These are phyloP conservation scores for Chrysoporthe puriensis DNA, from an alignment of 2,329 filamentous ascomycete species.

Conservation along the genomic window DNA sequence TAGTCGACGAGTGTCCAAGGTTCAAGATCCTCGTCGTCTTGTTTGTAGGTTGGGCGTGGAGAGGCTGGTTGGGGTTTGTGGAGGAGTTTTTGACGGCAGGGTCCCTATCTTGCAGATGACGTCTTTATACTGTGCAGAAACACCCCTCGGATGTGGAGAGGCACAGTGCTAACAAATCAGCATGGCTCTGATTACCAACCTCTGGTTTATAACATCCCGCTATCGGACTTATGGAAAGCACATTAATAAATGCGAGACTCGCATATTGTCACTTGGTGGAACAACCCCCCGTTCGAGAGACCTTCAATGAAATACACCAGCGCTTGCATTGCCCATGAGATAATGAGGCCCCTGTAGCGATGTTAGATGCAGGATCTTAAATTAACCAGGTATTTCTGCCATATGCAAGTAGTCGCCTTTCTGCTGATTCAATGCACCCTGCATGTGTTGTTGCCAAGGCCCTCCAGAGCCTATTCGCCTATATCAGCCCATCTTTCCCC, in stretches of 20 bases:
- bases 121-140: neutral
- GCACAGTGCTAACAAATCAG: slow-evolving; percentile 20
- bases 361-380: neutral
- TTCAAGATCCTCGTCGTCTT: neutral
- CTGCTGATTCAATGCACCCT: too few relatives aligned
- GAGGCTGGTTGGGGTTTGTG: neutral
- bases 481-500: too few relatives aligned
- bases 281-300: neutral
- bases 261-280: neutral
- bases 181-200: slow-evolving; percentile 11
- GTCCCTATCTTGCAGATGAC: neutral
- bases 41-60: slow-evolving; percentile 5
- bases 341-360: neutral
- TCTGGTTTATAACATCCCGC: slow-evolving; percentile 3
- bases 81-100: slow-evolving; percentile 10
- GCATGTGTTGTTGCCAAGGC: too few relatives aligned
- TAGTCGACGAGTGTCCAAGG: slow-evolving; percentile 10
- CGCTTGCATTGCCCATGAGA: neutral
- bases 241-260: neutral
- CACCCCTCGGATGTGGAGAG: slow-evolving; percentile 3
- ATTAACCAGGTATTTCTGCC: too few relatives aligned
- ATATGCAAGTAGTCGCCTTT: too few relatives aligned
- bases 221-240: neutral
- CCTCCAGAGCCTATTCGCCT: too few relatives aligned
- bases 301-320: neutral